Conservation (phyloP, 805 yeast genomes). For the Grigorovia humatica region DNA sequence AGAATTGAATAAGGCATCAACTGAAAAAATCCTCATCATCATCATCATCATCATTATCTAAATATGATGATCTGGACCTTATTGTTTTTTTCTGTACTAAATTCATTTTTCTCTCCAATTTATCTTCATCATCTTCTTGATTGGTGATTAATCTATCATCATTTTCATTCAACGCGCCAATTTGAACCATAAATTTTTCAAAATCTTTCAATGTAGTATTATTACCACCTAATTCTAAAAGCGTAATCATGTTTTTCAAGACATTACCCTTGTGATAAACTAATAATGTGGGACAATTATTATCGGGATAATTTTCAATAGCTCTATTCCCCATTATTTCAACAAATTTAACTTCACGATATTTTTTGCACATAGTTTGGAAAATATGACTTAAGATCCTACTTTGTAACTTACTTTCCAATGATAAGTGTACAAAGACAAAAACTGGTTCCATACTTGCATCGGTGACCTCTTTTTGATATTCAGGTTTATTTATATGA, state of each 20-base stretch:
- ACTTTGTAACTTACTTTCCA: slow-evolving; percentile 61
- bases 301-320: slow-evolving; percentile 82
- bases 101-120: slow-evolving; percentile 43
- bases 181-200: slow-evolving; percentile 58
- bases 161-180: slow-evolving; percentile 51
- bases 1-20: slow-evolving; percentile 12
- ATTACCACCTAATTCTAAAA: slow-evolving; percentile 77
- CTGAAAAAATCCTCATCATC: slow-evolving; percentile 42
- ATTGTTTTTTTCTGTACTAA: slow-evolving; percentile 43
- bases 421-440: slow-evolving; percentile 71
- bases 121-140: slow-evolving; percentile 47
- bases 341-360: slow-evolving; percentile 76
- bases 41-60: slow-evolving; percentile 25
- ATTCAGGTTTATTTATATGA: slow-evolving; percentile 80
- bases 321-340: slow-evolving; percentile 90
- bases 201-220: slow-evolving; percentile 59
- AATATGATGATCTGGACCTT: slow-evolving; percentile 27
- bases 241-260: slow-evolving; percentile 68
- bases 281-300: slow-evolving; percentile 83
- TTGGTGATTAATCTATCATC: slow-evolving; percentile 61
- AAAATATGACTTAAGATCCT: slow-evolving; percentile 57
- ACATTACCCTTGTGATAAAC: slow-evolving; percentile 74
- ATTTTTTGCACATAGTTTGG: slow-evolving; percentile 49
- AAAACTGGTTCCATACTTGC: slow-evolving; percentile 50
- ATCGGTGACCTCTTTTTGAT: slow-evolving; percentile 72